Base-by-base conservation (phyloP, 768 basidiomycete genomes). In the Rhodotorula paludigena region DNA sequence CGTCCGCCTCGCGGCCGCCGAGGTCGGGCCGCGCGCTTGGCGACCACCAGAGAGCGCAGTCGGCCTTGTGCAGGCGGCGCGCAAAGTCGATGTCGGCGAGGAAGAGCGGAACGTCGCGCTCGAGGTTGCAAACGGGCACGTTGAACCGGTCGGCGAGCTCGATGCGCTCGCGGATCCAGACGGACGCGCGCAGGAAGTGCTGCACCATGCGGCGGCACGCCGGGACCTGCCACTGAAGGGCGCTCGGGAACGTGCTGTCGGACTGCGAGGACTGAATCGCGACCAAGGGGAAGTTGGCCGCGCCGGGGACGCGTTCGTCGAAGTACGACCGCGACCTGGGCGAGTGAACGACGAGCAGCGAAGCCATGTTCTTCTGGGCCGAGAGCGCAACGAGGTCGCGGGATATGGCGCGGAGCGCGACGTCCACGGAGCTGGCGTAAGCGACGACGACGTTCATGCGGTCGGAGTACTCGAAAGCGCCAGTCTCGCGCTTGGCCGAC, bases 1-100 rank as follows among this genome's bases (percentile, higher is more conserved):
- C 84, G 78, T 98, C 94, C 54, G 90, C 86, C 77, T 99, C 92
- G 57, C 87, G 84, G 7, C 96, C 96, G 41, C 96, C 96, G 0
- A 98, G 82, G 79, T 99, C 96, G 6, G 96, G 93, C 28, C 84
- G 84, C 38, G 90, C 86, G 7, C 87, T 85, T 4, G 88, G 83
- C 15, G 96, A 94, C 96, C 96, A 99, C 96, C 96, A 99, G 6
- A 99, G 81, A 6, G 97, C 82, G 75, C 90, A 86, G 74, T 98
- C 96, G 69, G 97, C 90, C 54, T 87, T 86, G 38, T 87, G 80
- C 60, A 98, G 79, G 48, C 89, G 85, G 11, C 94, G 86, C 3
- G 96, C 90, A 74, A 97, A 96, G 71, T 85, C 88, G 71, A 99
- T 82, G 73, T 99, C 96, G 2, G 92, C 85, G 55, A 94, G 81